Evolutionary conservation across 148 eudicot genomes (phyloP).

Genomic region (Arbutus unedo): DNA sequence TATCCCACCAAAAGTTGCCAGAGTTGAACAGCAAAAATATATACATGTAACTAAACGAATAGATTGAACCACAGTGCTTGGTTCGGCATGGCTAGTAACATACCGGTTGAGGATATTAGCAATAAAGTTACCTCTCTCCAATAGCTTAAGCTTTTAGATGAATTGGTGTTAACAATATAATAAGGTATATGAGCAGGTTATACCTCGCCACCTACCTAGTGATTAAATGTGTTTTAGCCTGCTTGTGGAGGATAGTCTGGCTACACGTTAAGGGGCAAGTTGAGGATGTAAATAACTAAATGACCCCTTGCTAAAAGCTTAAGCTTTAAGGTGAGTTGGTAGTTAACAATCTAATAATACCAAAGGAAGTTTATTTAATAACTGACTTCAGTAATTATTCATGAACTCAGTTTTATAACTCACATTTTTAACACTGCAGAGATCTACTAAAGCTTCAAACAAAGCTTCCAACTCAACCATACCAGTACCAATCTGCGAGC

Average conservation of each 20-base stretch:
- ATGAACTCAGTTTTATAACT: constrained; percentile 22
- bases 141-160: too few relatives aligned
- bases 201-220: too few relatives aligned
- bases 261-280: too few relatives aligned
- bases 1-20: not conserved
- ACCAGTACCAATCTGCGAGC: constrained; percentile 41
- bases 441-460: constrained; percentile 43
- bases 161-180: too few relatives aligned
- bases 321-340: too few relatives aligned
- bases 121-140: too few relatives aligned
- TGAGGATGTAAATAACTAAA: too few relatives aligned
- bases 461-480: constrained; percentile 30
- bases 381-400: not conserved
- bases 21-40: not conserved
- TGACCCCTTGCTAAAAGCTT: too few relatives aligned
- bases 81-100: not conserved
- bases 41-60: not conserved
- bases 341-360: too few relatives aligned
- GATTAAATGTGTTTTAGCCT: too few relatives aligned
- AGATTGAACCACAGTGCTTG: not conserved
- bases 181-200: too few relatives aligned
- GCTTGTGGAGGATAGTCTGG: too few relatives aligned
- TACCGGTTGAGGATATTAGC: not conserved
- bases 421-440: constrained; percentile 44
- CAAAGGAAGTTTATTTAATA: not conserved